Conservation (phyloP, 129 eudicot species). For the Smallanthus sonchifolius region DNA sequence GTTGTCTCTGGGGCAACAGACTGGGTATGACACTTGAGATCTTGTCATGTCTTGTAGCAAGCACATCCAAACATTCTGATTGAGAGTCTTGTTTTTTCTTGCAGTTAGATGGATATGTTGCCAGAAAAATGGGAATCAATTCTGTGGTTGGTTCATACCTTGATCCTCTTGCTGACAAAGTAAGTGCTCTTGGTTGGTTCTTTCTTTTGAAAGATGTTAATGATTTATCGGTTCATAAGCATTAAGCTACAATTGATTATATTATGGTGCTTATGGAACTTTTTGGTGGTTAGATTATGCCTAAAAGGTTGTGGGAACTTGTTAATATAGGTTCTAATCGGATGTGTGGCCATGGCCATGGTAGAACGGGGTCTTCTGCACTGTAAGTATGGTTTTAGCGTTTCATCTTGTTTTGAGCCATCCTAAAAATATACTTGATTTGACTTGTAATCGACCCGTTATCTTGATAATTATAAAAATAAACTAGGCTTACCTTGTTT, state of each 20-base stretch:
- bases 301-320: not conserved
- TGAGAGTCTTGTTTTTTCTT: slow-evolving; percentile 12
- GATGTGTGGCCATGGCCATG: slow-evolving; percentile 91
- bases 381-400: slow-evolving; percentile 49
- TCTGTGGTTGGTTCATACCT: slow-evolving; percentile 99
- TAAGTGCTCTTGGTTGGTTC: slow-evolving; percentile 21
- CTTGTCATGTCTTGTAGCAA: slow-evolving; percentile 2
- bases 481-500: not conserved
- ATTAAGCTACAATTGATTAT: not conserved
- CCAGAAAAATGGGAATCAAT: slow-evolving; percentile 87
- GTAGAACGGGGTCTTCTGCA: slow-evolving; percentile 79
- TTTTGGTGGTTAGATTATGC: slow-evolving; percentile 7
- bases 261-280: slow-evolving; percentile 1
- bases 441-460: not conserved
- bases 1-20: slow-evolving; percentile 89
- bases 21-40: slow-evolving; percentile 52
- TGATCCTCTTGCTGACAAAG: slow-evolving; percentile 99
- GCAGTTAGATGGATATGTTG: slow-evolving; percentile 94
- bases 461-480: not conserved
- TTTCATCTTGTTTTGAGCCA: slow-evolving; percentile 5
- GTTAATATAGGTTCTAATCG: slow-evolving; percentile 69
- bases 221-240: not conserved
- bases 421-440: not conserved
- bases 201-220: not conserved
- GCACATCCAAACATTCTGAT: not conserved